Conservation (phyloP, 2,329 filamentous ascomycete genomes). For the Amylocarpus encephaloides region DNA sequence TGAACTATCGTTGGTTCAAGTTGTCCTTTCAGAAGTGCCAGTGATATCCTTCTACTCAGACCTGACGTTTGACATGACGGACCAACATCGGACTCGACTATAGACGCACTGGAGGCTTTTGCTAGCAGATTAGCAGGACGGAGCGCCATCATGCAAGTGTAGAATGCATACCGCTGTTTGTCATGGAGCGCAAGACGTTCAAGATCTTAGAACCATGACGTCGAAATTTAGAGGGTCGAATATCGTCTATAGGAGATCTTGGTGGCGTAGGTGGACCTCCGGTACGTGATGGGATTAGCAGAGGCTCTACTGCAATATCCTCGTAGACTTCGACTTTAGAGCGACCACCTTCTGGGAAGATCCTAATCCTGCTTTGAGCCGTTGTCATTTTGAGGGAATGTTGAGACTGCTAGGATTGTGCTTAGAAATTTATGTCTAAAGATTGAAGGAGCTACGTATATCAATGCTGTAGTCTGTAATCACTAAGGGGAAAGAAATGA, state of each 20-base stretch:
- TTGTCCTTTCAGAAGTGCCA: conserved; percentile 35
- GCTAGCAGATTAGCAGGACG: conserved; percentile 1
- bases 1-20: conserved; percentile 40
- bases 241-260: conserved; percentile 19
- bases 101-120: conserved; percentile 16
- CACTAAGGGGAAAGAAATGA: too few relatives aligned
- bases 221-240: conserved; percentile 33
- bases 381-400: conserved; percentile 19
- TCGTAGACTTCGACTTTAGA: conserved; percentile 1
- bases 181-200: conserved; percentile 38
- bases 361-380: conserved; percentile 12
- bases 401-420: neutral
- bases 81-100: conserved; percentile 6
- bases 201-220: conserved; percentile 38
- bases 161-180: conserved; percentile 32
- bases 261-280: conserved; percentile 25
- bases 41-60: conserved; percentile 33
- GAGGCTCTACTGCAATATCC: neutral
- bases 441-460: too few relatives aligned
- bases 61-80: conserved; percentile 14
- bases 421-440: neutral
- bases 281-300: neutral
- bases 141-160: neutral
- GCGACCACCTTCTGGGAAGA: neutral
- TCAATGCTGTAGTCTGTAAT: neutral